phyloP scores from a whole-genome alignment of 768 basidiomycete genomes.

The Tricholoma furcatifolium region DNA sequence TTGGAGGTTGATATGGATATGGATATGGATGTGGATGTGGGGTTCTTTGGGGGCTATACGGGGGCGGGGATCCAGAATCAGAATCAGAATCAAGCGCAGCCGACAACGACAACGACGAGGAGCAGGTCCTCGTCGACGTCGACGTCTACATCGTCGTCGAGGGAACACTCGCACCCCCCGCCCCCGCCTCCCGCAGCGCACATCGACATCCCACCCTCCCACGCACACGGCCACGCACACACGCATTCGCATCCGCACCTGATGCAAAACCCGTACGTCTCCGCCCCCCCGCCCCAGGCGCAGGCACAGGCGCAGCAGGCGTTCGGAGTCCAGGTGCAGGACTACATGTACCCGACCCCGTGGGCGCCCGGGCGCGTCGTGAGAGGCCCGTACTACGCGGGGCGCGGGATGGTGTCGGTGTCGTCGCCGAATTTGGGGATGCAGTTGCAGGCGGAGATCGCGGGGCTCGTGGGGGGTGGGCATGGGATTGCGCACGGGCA shows the following conservation, averaged over 20 bases:
- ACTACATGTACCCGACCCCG: neutral
- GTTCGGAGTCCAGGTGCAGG: neutral
- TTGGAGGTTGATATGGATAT: neutral
- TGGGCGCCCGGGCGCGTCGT: conserved; percentile 10
- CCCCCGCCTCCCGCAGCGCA: conserved; percentile 7
- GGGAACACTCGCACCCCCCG: conserved; percentile 20
- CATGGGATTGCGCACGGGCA: too few relatives aligned
- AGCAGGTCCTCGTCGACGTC: conserved; percentile 22
- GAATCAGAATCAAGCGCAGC: neutral
- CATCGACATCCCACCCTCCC: neutral
- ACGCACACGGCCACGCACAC: neutral
- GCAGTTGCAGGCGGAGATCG: conserved; percentile 7
- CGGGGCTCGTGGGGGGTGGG: too few relatives aligned
- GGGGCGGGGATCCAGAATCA: too few relatives aligned
- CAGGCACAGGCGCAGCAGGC: neutral
- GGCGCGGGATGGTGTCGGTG: conserved; percentile 6
- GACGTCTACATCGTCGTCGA: conserved; percentile 24
- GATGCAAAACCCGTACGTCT: too few relatives aligned
- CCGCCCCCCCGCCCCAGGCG: too few relatives aligned
- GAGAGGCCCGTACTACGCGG: conserved; percentile 10
- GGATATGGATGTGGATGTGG: neutral
- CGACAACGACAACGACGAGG: conserved; percentile 9
- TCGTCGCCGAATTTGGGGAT: conserved; percentile 18
- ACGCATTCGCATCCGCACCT: too few relatives aligned
- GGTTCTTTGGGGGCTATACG: neutral